Evolutionary conservation across 768 basidiomycete species (phyloP), one percentile per base, ranked within the genome.

Genomic region (Myochromella boudieri): DNA sequence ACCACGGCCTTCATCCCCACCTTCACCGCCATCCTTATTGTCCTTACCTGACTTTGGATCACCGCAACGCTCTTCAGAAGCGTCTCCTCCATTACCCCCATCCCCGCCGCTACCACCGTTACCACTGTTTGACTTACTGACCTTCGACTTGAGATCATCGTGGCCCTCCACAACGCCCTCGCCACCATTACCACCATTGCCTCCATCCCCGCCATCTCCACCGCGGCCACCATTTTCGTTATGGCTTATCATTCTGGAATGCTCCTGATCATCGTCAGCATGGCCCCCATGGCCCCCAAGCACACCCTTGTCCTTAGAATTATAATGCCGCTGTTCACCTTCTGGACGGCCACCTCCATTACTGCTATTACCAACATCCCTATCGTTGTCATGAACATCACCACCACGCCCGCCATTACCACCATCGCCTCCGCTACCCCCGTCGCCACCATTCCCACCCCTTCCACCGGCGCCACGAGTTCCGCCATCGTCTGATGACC

Each of bases 371-470:
- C 42, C 48, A 15, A n/a, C 37, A 31, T 44, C 3, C 0, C 37
- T 27, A 6, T 21, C 43, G 1, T 45, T 12, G 5, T 44, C 26
- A 24, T 25, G 17, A 24, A 11, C 24, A 21, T 36, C 17, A 7
- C 46, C 49, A 9, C 44, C 46, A 37, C 46, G 11, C 11, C 41
- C 36, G 5, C 40, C 47, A 27, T 39, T 15, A 17, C 46, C 42
- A 21, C 46, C 33, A 9, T 8, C 25, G 9, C 46, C 46, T 11
- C 50, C 46, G 24, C 27, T 28, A 17, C 36, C 45, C 11, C n/a
- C 20, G 12, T 14, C 37, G 26, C 24, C 20, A 38, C 26, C 37
- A 2, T 38, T 24, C 3, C 29, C 26, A 22, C 36, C 34, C 6
- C 14, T 33, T 8, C 12, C 31, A 24, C 17, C 22, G 22, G 2